phyloP scores from a whole-genome alignment of 208 protist species.

The Leishmania martiniquensis region DNA sequence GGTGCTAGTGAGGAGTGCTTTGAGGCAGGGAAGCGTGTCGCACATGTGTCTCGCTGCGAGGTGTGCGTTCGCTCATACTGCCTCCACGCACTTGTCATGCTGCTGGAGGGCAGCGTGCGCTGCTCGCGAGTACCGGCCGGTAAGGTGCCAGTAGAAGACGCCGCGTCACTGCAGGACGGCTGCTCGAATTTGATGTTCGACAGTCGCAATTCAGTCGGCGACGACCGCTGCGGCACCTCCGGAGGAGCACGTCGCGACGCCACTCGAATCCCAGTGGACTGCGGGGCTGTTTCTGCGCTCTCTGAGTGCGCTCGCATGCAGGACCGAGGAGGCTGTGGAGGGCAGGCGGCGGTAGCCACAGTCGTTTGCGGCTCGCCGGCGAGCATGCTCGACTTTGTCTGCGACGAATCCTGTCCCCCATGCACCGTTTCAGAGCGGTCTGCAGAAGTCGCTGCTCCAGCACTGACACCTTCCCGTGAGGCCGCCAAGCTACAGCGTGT shows the following conservation, averaged over 20 bases:
- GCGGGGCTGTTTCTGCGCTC: neutral
- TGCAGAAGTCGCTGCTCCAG: neutral
- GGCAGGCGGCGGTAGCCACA: neutral
- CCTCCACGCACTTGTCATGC: constrained; percentile 17
- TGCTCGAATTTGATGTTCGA: neutral
- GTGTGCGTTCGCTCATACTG: constrained; percentile 3
- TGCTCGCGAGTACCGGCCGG: neutral
- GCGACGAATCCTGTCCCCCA: neutral
- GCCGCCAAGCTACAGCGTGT: neutral
- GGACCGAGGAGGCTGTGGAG: neutral
- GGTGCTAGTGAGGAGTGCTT: neutral
- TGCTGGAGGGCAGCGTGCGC: neutral
- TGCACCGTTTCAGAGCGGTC: neutral
- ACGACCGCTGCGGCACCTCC: neutral
- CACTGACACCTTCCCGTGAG: neutral
- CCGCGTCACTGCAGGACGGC: neutral
- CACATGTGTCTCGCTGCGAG: neutral
- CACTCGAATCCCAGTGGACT: neutral
- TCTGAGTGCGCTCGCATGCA: neutral
- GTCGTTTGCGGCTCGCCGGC: neutral
- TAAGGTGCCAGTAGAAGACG: neutral
- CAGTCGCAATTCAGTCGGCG: neutral
- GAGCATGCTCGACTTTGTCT: neutral
- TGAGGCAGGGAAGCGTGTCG: neutral
- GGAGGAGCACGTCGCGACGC: neutral